These are phyloP conservation scores for Blastobotrys chiropterorum DNA, from an alignment of 805 yeast genomes.

Conservation along the genomic window DNA sequence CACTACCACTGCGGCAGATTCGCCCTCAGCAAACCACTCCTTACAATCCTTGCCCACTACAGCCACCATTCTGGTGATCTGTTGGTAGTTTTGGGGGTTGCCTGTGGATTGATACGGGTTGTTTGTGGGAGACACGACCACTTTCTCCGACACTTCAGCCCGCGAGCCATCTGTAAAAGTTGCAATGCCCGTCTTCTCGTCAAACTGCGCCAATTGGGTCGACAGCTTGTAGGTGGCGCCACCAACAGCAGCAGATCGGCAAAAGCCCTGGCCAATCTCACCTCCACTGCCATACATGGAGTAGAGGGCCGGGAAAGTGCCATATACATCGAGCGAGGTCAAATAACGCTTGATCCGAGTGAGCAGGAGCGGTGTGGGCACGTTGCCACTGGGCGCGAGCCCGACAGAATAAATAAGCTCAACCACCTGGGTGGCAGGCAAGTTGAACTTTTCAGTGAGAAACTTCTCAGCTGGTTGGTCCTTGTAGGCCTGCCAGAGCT, in stretches of 20 bases:
- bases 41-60: slow-evolving; percentile 80
- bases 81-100: slow-evolving; percentile 20
- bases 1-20: slow-evolving; percentile 79
- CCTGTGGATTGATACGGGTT: slow-evolving; percentile 20
- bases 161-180: slow-evolving; percentile 56
- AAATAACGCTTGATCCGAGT: slow-evolving; percentile 78
- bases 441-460: slow-evolving; percentile 56
- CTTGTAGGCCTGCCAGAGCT: slow-evolving; percentile 51
- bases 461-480: slow-evolving; percentile 54
- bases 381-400: slow-evolving; percentile 53
- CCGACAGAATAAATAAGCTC: slow-evolving; percentile 88
- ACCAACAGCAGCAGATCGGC: slow-evolving; percentile 96
- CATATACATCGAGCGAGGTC: slow-evolving; percentile 82
- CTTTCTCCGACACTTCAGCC: slow-evolving; percentile 71
- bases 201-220: slow-evolving; percentile 58
- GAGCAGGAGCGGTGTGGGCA: slow-evolving; percentile 68
- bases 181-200: slow-evolving; percentile 62
- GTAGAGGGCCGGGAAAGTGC: slow-evolving; percentile 86
- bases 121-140: slow-evolving; percentile 56
- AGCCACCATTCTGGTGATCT: slow-evolving; percentile 69
- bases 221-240: slow-evolving; percentile 89
- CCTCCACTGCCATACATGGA: slow-evolving; percentile 96
- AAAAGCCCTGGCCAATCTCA: slow-evolving; percentile 92
- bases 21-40: slow-evolving; percentile 87
- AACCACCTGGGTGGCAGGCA: slow-evolving; percentile 66